Evolutionary conservation across 352 stramenopile species (phyloP).

Genomic region (Phytophthora ohioensis): DNA sequence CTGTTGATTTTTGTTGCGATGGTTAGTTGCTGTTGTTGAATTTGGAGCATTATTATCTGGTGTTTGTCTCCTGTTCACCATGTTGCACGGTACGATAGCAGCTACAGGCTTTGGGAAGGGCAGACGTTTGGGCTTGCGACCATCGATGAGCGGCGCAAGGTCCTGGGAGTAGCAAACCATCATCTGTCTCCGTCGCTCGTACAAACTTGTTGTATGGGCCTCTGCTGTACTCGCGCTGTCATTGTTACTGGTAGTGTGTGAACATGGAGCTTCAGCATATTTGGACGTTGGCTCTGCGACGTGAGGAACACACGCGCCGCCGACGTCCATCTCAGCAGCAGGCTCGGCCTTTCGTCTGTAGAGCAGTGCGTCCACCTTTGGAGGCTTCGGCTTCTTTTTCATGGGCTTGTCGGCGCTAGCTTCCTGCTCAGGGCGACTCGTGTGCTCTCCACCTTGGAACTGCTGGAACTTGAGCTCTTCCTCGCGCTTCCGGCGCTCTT

Average conservation of each 20-base stretch:
- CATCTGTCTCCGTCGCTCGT: slow-evolving; percentile 48
- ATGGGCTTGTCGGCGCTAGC: slow-evolving; percentile 13
- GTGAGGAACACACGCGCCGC: slow-evolving; percentile 20
- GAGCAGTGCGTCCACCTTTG: slow-evolving; percentile 9
- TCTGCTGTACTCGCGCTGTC: slow-evolving; percentile 20
- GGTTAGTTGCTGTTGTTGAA: background rate
- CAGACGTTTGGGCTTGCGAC: slow-evolving; percentile 56
- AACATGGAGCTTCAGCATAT: slow-evolving; percentile 1
- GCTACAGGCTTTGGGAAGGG: slow-evolving; percentile 34
- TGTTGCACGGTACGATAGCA: slow-evolving; percentile 4
- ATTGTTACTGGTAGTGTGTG: slow-evolving; percentile 6
- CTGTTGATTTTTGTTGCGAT: slow-evolving; percentile 29
- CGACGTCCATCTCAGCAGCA: slow-evolving; percentile 2
- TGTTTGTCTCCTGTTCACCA: slow-evolving; percentile 22
- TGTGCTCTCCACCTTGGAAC: slow-evolving; percentile 29
- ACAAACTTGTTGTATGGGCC: slow-evolving; percentile 34
- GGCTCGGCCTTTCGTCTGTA: slow-evolving; percentile 7
- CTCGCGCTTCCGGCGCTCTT: slow-evolving; percentile 52
- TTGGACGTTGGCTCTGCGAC: slow-evolving; percentile 10
- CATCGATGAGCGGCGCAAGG: slow-evolving; percentile 63
- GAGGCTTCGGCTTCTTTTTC: slow-evolving; percentile 36
- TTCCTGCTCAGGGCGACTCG: slow-evolving; percentile 35
- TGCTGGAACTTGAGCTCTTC: slow-evolving; percentile 56
- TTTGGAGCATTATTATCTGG: slow-evolving; percentile 15
- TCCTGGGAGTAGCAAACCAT: slow-evolving; percentile 72